A percentile compares a stretch with the other conserved stretches of the same genome.
Evolutionary conservation across 73 alveolate species (phyloP).

Genomic region (Breviolum minutum): DNA sequence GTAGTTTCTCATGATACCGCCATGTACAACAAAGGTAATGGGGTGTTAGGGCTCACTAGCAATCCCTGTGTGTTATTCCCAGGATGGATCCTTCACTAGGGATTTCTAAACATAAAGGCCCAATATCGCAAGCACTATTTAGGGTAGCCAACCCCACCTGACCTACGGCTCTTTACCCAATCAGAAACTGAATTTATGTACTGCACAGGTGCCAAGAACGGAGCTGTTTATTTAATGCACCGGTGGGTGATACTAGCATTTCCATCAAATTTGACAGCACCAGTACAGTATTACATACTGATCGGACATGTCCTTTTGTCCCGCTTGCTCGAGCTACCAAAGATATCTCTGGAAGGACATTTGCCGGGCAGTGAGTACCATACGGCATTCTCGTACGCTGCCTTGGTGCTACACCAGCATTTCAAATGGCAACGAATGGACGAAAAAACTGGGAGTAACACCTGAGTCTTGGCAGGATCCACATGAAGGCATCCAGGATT

Average conservation of each 20-base stretch:
- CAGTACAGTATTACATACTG: not conserved
- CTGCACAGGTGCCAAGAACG: not conserved
- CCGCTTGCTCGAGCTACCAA: not conserved
- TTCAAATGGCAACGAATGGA: not conserved
- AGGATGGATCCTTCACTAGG: not conserved
- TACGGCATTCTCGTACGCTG: conserved; percentile 25
- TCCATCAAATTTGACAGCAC: too few relatives aligned
- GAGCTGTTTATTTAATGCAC: not conserved
- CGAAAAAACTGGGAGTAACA: not conserved
- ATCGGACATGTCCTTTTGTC: not conserved
- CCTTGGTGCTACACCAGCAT: not conserved
- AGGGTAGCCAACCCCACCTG: too few relatives aligned
- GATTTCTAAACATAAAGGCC: not conserved
- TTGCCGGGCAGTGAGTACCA: conserved; percentile 79
- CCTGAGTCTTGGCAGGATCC: not conserved
- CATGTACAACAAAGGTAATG: not conserved
- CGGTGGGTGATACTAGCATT: not conserved
- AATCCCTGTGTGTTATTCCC: not conserved
- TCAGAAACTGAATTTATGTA: too few relatives aligned
- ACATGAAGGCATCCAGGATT: conserved; percentile 53
- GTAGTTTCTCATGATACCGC: too few relatives aligned
- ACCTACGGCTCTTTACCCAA: too few relatives aligned
- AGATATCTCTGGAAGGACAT: conserved; percentile 18
- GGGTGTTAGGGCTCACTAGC: not conserved
- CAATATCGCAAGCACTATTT: too few relatives aligned